Percentiles rank a stretch among this genome's conserved stretches.
phyloP scores from a whole-genome alignment of 768 basidiomycete species.

The Artomyces pyxidatus region DNA sequence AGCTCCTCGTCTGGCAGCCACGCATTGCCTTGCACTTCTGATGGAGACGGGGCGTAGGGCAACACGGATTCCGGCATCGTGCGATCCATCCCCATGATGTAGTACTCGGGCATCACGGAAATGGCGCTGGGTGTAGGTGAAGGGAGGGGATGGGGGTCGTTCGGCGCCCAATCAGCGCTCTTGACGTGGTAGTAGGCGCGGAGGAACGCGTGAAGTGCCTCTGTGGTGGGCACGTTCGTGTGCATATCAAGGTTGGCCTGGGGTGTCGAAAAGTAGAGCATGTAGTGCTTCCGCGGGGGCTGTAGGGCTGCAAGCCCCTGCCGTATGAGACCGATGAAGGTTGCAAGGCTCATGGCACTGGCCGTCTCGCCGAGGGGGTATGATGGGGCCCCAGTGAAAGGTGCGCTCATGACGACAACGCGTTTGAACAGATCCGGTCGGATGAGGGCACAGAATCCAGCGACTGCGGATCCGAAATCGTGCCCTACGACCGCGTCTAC shows the following conservation, averaged over 20 bases:
- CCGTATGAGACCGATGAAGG: slow-evolving; percentile 11
- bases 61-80: slow-evolving; percentile 45
- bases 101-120: slow-evolving; percentile 45
- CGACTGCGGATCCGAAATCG: slow-evolving; percentile 49
- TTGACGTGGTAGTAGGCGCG: slow-evolving; percentile 51
- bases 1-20: slow-evolving; percentile 48
- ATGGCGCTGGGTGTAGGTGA: slow-evolving; percentile 27
- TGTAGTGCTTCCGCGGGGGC: slow-evolving; percentile 54
- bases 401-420: slow-evolving; percentile 53
- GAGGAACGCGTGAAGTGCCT: slow-evolving; percentile 40
- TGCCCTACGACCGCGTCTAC: slow-evolving; percentile 50
- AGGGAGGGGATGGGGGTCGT: slow-evolving; percentile 32
- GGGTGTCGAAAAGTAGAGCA: slow-evolving; percentile 38
- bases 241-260: slow-evolving; percentile 40
- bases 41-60: slow-evolving; percentile 26
- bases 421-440: slow-evolving; percentile 48
- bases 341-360: neutral
- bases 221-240: slow-evolving; percentile 24
- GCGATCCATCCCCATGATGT: slow-evolving; percentile 47
- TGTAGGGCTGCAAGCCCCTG: slow-evolving; percentile 29
- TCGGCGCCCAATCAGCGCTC: slow-evolving; percentile 43
- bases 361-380: slow-evolving; percentile 13
- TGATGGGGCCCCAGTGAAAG: slow-evolving; percentile 39
- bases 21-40: slow-evolving; percentile 19
- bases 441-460: slow-evolving; percentile 44